Percentiles rank a stretch among this genome's conserved stretches.
Conservation (phyloP, 2,329 filamentous ascomycete genomes). For the Claviceps capensis region DNA sequence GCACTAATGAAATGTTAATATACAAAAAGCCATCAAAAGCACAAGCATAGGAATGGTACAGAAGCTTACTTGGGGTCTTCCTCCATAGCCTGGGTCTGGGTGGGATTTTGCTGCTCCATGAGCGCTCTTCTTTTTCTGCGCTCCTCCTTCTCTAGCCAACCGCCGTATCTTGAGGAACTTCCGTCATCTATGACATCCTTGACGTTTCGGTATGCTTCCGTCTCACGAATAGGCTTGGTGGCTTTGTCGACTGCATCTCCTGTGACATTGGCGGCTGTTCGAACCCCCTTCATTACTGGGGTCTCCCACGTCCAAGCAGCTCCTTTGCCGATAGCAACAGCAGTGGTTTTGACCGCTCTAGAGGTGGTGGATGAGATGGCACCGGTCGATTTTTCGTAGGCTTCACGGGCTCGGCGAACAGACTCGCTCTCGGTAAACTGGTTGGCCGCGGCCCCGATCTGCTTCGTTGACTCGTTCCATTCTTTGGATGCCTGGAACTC, state of each 20-base stretch:
- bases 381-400: slow-evolving; percentile 75
- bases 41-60: neutral
- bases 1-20: slow-evolving; percentile 42
- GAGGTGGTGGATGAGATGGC: slow-evolving; percentile 68
- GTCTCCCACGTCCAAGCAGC: slow-evolving; percentile 98
- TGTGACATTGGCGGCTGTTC: slow-evolving; percentile 74
- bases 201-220: slow-evolving; percentile 86
- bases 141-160: slow-evolving; percentile 95
- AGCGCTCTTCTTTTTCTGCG: slow-evolving; percentile 64
- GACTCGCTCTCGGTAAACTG: slow-evolving; percentile 89
- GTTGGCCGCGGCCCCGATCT: slow-evolving; percentile 75
- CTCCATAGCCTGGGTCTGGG: slow-evolving; percentile 46
- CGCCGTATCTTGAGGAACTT: slow-evolving; percentile 88
- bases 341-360: slow-evolving; percentile 72
- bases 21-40: slow-evolving; percentile 19
- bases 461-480: slow-evolving; percentile 98
- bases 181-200: slow-evolving; percentile 96
- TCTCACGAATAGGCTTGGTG: slow-evolving; percentile 88
- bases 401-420: slow-evolving; percentile 71
- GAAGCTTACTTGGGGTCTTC: slow-evolving; percentile 69
- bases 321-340: slow-evolving; percentile 74
- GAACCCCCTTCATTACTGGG: slow-evolving; percentile 76
- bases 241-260: slow-evolving; percentile 82
- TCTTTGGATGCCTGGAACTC: slow-evolving; percentile 97
- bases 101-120: slow-evolving; percentile 48